Evolutionary conservation across 2,329 filamentous ascomycete genomes (phyloP), one percentile per base, ranked within the genome.

Genomic region (Apiospora saccharicola): DNA sequence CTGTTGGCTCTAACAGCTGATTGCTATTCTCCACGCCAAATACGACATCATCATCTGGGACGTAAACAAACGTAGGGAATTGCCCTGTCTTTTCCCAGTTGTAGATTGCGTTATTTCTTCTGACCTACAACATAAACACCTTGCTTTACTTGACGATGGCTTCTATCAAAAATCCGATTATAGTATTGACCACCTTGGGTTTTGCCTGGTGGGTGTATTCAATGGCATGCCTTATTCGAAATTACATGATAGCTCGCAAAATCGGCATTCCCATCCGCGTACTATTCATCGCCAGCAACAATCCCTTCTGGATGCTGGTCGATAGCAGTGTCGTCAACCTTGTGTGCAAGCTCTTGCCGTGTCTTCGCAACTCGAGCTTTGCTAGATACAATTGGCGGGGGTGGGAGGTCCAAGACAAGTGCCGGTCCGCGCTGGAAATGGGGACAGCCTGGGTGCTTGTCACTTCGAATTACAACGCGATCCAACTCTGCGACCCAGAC

Each of bases 311-410:
- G 30, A 19, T 6, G 6, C 24, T 61, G 3, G 26, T 61, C 14
- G 53, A 61, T 16, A 14, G 30, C 4, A 30, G 8, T 16, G 26
- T 37, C 53, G 53, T 30, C 14, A 7, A 2, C 4, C 30, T 61
- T 5, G 10, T 41, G 7, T 41, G 37, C 37, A 41, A 41, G 37
- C 37, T 41, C 37, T 1, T 41, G 37, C 37, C 37, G 10, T 41
- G 10, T 41, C 53, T 61, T 6, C 51, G 51, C 24, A 14, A 8
- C 13, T 30, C 30, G 4, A 34, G 2, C 26, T 8, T 82, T 67
- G 79, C 77, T 2, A 71, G 79, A 4, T 82, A 77, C 74, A 81
- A 81, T 69, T 82, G 71, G 44, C 73, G 77, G 14, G 77, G 76
- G 3, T 81, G 77, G 76, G 77, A 81, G 44, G 8, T 79, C 16